These are phyloP conservation scores for Globisporangium takayamanum DNA, from an alignment of 352 stramenopile species.

Conservation along the genomic window DNA sequence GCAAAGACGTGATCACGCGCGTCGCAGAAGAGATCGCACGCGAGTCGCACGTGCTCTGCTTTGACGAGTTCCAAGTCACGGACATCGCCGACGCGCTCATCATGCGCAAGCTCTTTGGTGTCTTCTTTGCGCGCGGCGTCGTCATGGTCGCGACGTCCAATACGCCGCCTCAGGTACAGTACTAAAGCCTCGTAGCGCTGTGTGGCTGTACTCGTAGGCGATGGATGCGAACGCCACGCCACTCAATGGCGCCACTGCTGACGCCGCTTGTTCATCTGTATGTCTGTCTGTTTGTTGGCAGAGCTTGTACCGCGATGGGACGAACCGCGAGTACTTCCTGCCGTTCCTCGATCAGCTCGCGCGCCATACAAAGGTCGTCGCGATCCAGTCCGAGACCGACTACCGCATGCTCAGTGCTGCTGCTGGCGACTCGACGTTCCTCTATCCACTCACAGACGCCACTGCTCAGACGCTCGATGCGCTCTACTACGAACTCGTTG, in stretches of 20 bases:
- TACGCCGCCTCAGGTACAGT: slow-evolving; percentile 48
- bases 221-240: too few species aligned
- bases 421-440: slow-evolving; percentile 34
- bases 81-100: slow-evolving; percentile 97
- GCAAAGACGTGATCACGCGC: slow-evolving; percentile 60
- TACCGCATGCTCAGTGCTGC: slow-evolving; percentile 56
- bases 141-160: slow-evolving; percentile 97
- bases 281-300: slow-evolving; percentile 20
- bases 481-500: slow-evolving; percentile 36
- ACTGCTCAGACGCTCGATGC: slow-evolving; percentile 33
- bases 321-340: slow-evolving; percentile 95
- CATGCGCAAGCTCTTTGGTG: slow-evolving; percentile 91
- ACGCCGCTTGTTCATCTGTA: neutral
- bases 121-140: slow-evolving; percentile 85
- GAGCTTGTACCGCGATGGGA: slow-evolving; percentile 93
- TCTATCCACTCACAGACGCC: slow-evolving; percentile 35
- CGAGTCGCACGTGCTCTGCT: slow-evolving; percentile 91
- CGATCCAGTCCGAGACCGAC: slow-evolving; percentile 65
- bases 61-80: slow-evolving; percentile 98
- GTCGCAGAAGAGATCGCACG: slow-evolving; percentile 84
- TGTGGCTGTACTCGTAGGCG: neutral
- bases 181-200: neutral
- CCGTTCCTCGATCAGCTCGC: slow-evolving; percentile 95
- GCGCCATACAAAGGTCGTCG: slow-evolving; percentile 77
- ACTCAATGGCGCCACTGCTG: neutral